Base-by-base conservation (phyloP, 805 yeast genomes). In the Cyberlindnera xylosilytica region DNA sequence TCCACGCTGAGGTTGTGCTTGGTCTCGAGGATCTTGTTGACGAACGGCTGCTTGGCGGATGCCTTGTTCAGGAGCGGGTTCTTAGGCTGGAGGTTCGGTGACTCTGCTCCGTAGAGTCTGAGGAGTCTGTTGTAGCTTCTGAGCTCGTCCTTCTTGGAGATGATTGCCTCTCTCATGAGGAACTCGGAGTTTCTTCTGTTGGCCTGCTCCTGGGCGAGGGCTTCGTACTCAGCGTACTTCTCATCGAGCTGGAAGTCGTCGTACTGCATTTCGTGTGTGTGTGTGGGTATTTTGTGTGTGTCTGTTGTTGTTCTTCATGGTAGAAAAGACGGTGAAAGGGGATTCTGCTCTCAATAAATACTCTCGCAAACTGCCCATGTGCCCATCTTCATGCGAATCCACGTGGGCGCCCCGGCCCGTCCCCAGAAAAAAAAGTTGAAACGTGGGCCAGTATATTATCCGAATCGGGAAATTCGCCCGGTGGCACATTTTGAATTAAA, bases 51-150 rank as follows among this genome's bases (percentile, higher is more conserved):
- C n/a, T 6, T 29, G 10, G 20, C 18, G 16, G 20, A 19, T 19
- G 20, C 22, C 24, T 20, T 36, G 35, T 10, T 44, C 29, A 3
- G 20, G 19, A 6, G 20, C 10, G 40, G 44, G 18, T 36, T 35
- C 33, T 29, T 30, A 10, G 49, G 39, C 13, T 28, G 44, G 4
- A 49, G 38, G 18, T 30, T 34, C 6, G 51, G 50, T 1, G 47
- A 41, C 29, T 40, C 49, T 8, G 49, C 45, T 2, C 53, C 53
- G 26, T 50, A 50, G 4, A 50, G 44, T 29, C 49, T 42, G 27
- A 47, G 26, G 5, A 50, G 37, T 20, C 27, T 42, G 38, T 45
- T 40, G 32, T 50, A 50, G 16, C 47, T 36, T 24, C 37, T 36
- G 22, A 50, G 39, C 34, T 50, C 53, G 20, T 39, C 44, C 26